These are phyloP conservation scores for Mantamonas sphyraenae DNA, from an alignment of 78 protist genomes.

Conservation along the genomic window DNA sequence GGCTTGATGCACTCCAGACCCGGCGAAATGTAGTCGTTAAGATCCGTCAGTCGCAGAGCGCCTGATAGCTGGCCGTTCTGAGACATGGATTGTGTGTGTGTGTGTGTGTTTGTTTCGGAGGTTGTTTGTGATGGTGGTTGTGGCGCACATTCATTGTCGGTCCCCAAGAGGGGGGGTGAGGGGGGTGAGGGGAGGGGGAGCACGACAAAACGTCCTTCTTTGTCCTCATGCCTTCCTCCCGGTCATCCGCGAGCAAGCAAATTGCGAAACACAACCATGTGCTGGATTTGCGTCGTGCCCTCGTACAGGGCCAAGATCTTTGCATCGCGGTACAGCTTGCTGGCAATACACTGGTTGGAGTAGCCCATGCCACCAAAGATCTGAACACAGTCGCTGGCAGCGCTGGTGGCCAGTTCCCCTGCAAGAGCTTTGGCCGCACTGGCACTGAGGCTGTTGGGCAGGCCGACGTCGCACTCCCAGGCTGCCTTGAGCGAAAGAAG, in stretches of 20 bases:
- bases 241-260: no score
- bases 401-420: slow-evolving; percentile 30
- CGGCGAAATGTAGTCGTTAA: slow-evolving; percentile 80
- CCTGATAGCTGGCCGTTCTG: slow-evolving; percentile 15
- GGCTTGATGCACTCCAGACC: slow-evolving; percentile 53
- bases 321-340: slow-evolving; percentile 43
- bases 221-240: no score
- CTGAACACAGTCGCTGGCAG: slow-evolving; percentile 38
- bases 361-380: slow-evolving; percentile 60
- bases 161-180: no score
- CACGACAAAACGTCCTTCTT: no score
- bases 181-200: no score
- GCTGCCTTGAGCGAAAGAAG: slow-evolving; percentile 29
- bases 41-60: slow-evolving; percentile 63
- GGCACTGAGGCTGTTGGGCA: slow-evolving; percentile 28
- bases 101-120: no score
- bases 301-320: slow-evolving; percentile 49
- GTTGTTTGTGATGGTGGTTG: no score
- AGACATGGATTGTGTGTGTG: no score
- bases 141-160: no score
- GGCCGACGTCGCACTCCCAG: slow-evolving; percentile 10
- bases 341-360: slow-evolving; percentile 45
- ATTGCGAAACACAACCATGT: slow-evolving; percentile 20
- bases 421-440: slow-evolving; percentile 20
- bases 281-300: slow-evolving; percentile 45